phyloP scores from a whole-genome alignment of 148 eudicot species.

The Rhododendron simsii region DNA sequence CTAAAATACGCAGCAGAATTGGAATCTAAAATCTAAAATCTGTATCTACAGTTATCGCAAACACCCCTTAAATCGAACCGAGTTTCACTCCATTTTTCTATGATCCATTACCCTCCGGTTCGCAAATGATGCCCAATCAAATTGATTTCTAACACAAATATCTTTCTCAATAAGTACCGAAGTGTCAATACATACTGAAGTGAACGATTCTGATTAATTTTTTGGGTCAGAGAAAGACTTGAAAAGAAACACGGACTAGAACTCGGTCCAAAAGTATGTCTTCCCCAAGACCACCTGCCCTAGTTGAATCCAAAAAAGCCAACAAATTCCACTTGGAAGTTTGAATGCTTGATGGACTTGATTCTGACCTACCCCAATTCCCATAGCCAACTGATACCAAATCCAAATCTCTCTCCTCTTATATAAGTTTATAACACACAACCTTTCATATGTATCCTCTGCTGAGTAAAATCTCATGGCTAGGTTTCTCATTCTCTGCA shows the following conservation, averaged over 20 bases:
- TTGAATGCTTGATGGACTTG: neutral
- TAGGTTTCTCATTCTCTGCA: conserved; percentile 10
- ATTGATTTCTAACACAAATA: neutral
- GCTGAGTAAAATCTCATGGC: neutral
- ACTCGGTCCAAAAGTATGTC: neutral
- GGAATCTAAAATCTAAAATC: no score
- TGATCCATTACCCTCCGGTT: neutral
- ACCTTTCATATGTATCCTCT: neutral
- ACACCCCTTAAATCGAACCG: no score
- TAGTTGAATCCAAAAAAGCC: neutral
- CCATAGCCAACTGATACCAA: neutral
- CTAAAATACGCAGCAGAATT: no score
- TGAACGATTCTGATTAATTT: neutral
- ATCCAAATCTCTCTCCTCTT: neutral
- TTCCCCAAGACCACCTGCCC: conserved; percentile 8
- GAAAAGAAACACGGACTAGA: no score
- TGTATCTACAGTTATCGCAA: no score
- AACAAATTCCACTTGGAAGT: neutral
- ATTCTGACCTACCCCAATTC: neutral
- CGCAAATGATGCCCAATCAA: neutral
- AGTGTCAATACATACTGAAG: no score
- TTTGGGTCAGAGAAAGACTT: no score
- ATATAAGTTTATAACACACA: neutral
- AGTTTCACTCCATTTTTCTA: neutral
- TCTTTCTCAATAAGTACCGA: no score